Base-by-base conservation (phyloP, 176 grass and related monocot species). In the Otatea glauca region DNA sequence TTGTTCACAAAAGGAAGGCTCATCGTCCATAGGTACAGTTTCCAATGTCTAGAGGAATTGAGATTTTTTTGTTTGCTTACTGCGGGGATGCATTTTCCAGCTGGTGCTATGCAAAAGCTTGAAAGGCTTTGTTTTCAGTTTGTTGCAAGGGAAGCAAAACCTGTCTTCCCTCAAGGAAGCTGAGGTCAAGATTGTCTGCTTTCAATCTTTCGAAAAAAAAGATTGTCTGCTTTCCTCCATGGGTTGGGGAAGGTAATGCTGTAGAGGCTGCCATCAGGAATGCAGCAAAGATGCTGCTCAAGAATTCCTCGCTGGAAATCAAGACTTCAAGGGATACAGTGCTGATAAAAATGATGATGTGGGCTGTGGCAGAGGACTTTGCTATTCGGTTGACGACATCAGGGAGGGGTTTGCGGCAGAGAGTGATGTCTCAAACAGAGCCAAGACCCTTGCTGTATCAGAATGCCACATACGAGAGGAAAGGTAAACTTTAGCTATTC, bases 121-220 rank as follows among this genome's bases (percentile, higher is more conserved):
- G 62, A 35, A 65, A 34, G 62, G 13, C 62, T 35, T 11, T 68
- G 65, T 17, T 68, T 68, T 68, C 65, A 41, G 65, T 68, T 21
- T 68, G 65, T 68, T 38, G 65, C 65, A 68, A 41, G 7, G 65
- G 37, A 68, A 41, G 41, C 9, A 41, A 42, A 17, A 42, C 9
- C 38, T 69, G 0, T 42, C 16, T 8, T 69, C 66, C 66, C 66
- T 69, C 37, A 69, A 69, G 66, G 66, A 69, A 42, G 66, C 66
- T 0, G 8, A 11, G 9, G 18, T 42, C 37, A 69, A 69, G 37
- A 69, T n/a, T n/a, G n/a, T n/a, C n/a, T n/a, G n/a, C n/a, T n/a
- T n/a, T n/a, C n/a, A n/a, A n/a, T n/a, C n/a, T n/a, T n/a, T n/a
- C n/a, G n/a, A n/a, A n/a, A n/a, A n/a, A n/a, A n/a, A n/a, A n/a